Evolutionary conservation across 352 stramenopile genomes (phyloP), one percentile per base, ranked within the genome.

Genomic region (Phytophthora tentaculata): DNA sequence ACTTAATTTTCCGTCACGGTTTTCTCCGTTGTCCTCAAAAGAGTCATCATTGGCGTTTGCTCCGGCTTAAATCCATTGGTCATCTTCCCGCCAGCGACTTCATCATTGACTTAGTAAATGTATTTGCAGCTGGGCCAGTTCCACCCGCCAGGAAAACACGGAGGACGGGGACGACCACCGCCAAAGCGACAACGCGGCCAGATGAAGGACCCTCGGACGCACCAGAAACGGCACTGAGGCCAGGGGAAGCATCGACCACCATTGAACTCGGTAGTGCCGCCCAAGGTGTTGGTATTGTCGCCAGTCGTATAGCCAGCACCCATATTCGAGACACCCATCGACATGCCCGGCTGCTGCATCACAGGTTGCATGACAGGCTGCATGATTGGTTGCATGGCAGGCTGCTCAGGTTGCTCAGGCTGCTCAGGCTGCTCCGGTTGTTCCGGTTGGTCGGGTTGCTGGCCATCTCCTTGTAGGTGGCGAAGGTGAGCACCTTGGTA

Each of bases 141-240:
- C 50, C 39, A 67, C 19, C 7, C 37, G 2, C 60, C 60, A 12
- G 50, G 60, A 10, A 50, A 61, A 19, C 58, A 65, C 2, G 35
- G 35, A n/a, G 35, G 35, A n/a, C 35, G 35, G 35, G 35, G 35
- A 43, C 35, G 35, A 39, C 10, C n/a, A n/a, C n/a, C 10, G 32
- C 32, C 47, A 60, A 44, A 70, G 22, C 65, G 65, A 17, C 65
- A 73, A 60, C 59, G 59, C 14, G 65, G 65, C 65, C 65, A 73
- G n/a, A 45, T 52, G 39, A 24, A 61, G 1, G 37, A 54, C 9
- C 63, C 56, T 5, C 59, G 65, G 10, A 64, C 54, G 14, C 65
- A 72, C 12, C 49, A 35, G n/a, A 49, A 58, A 14, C 64, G 64
- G 35, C 64, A 72, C 22, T 57, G 64, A 2, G 64, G 64, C 64